Conservation (phyloP, 2,329 filamentous ascomycete species). For the Botrytis hyacinthi region DNA sequence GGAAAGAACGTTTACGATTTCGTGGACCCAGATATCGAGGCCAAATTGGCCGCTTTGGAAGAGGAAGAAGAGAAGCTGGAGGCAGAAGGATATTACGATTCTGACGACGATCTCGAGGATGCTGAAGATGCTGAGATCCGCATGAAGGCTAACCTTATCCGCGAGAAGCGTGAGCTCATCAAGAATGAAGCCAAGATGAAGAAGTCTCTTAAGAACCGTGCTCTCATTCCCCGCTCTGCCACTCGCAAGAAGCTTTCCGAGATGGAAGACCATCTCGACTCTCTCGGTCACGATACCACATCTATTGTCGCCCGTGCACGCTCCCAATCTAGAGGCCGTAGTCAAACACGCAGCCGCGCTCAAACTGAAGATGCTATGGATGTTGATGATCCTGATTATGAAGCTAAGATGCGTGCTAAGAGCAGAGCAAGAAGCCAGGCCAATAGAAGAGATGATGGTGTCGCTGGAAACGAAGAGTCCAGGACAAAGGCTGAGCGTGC, state of each 20-base stretch:
- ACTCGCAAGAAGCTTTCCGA: conserved; percentile 80
- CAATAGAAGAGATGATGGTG: conserved; percentile 75
- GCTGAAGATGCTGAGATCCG: conserved; percentile 83
- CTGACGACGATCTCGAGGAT: conserved; percentile 76
- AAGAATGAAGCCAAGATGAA: conserved; percentile 93
- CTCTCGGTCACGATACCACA: conserved; percentile 80
- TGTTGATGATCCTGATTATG: conserved; percentile 55
- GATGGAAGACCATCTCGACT: conserved; percentile 82
- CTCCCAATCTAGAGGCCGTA: conserved; percentile 69
- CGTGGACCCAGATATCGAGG: conserved; percentile 93
- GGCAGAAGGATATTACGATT: conserved; percentile 90
- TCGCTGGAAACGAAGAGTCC: conserved; percentile 59
- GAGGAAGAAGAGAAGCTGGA: conserved; percentile 93
- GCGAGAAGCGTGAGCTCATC: conserved; percentile 89
- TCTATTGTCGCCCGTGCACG: conserved; percentile 72
- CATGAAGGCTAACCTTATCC: conserved; percentile 91
- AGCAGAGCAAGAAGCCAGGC: conserved; percentile 66
- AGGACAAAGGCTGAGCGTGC: conserved; percentile 81
- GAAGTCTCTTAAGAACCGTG: conserved; percentile 96
- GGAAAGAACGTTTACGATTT: conserved; percentile 98
- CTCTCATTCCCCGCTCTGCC: conserved; percentile 81
- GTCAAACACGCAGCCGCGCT: conserved; percentile 59
- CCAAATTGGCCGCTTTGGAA: conserved; percentile 86
- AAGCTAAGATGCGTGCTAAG: conserved; percentile 66
- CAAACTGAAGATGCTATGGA: conserved; percentile 75